Base-by-base conservation (phyloP, 2,329 filamentous ascomycete species). In the Torrubiella hemipterigena region DNA sequence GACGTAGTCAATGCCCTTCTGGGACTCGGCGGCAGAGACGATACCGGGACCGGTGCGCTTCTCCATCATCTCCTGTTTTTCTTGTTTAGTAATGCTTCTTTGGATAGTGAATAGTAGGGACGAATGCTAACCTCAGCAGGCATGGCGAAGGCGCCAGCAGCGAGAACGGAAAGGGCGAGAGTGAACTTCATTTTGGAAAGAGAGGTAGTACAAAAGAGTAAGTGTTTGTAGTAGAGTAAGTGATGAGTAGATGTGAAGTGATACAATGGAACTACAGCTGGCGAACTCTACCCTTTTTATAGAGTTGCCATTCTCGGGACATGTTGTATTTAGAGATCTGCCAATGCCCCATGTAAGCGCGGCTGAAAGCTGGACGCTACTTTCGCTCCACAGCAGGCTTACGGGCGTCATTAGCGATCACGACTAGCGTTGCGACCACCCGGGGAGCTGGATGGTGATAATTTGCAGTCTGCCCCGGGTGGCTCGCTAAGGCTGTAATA, bases 41-140 rank as follows among this genome's bases (percentile, higher is more conserved):
- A 41, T 41, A 27, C 39, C 38, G 14, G 38, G 32, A 14, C 38
- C 38, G 16, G 31, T 31, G 24, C 36, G 38, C 34, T 37, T 38
- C 23, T 37, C 36, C 13, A 38, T 31, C 20, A 33, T 16, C n/a
- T 22, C 10, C 14, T 17, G 6, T 12, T 16, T 12, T 21, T 25
- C 13, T 3, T 20, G 16, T n/a, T 17, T 18, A 21, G 30, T 26
- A 17, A 17, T n/a, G 29, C 26, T 28, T 29, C 12, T 31, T 17
- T 7, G 28, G 12, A 24, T 27, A 21, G 12, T 11, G 28, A 19
- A 30, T 9, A 30, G 8, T 19, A 14, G 14, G 29, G 13, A 4
- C 19, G 12, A 14, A 14, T 14, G 8, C 18, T 7, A 28, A 29
- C 29, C 17, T 30, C 29, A 8, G 29, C 29, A 9, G 34, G 27